Evolutionary conservation across 257 asterid species (phyloP), one percentile per base, ranked within the genome.

Genomic region (Solanum bulbocastanum): DNA sequence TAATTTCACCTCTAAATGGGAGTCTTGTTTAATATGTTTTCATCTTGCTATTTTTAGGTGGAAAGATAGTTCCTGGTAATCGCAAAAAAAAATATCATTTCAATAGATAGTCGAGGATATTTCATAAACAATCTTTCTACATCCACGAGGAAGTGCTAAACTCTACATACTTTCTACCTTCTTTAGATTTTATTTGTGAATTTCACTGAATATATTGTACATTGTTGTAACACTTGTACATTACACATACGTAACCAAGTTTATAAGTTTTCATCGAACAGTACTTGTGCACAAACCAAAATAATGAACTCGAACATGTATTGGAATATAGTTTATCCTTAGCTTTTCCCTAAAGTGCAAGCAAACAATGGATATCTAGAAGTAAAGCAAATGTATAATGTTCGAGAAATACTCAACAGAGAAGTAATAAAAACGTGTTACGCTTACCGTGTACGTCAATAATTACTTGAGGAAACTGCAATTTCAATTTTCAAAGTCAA

Each of bases 51-150:
- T 8, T 33, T 12, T 2, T 68, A 68, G 25, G 1, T 2, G 7
- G 20, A 14, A 14, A 46, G 58, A 46, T 46, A 46, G 6, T 46
- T 14, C 6, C 2, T 46, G 7, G 16, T 44, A 44, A 46, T 46
- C 58, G 20, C 58, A 46, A 13, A 46, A 46, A 46, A 7, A 46
- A 46, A 46, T 46, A 46, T 5, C 58, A 46, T 46, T 7, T 6
- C 5, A 44, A 11, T 44, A 0, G 2, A 11, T 1, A 52, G 60
- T 14, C 1, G 9, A 52, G 1, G 0, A 5, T 16, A 1, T 52
- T 3, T 52, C 4, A 16, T 52, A 16, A 52, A 52, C 0, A 52
- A 49, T 15, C 2, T 49, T 15, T 49, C 22, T 15, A 49, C 1
- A 2, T 49, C 0, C 1, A 5, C 22, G 1, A 52, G 62, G 0